Conservation (phyloP, 352 stramenopile genomes). For the Phytopythium kandeliae region DNA sequence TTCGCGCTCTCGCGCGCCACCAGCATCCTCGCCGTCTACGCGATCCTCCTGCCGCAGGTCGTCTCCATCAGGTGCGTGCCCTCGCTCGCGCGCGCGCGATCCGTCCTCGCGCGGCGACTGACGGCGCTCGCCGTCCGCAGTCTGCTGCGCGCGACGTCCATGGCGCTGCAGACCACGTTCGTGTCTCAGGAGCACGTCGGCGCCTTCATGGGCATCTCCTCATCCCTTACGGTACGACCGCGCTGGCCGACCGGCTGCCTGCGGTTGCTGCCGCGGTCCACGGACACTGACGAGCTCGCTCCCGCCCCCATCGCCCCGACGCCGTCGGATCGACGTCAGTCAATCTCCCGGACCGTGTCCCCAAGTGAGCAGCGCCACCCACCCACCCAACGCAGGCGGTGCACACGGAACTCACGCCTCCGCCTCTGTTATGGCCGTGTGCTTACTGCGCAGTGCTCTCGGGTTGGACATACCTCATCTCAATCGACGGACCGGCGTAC, state of each 20-base stretch:
- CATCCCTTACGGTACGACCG: constrained; percentile 54
- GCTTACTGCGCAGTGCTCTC: constrained; percentile 47
- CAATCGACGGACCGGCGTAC: constrained; percentile 62
- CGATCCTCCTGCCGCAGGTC: constrained; percentile 59
- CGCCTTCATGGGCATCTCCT: constrained; percentile 76
- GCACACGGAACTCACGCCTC: background rate
- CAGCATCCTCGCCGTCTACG: constrained; percentile 43
- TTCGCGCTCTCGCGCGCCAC: constrained; percentile 50
- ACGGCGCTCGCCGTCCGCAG: constrained; percentile 13
- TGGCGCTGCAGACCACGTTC: constrained; percentile 66
- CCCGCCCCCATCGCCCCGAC: too few species aligned
- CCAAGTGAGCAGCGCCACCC: constrained; percentile 40
- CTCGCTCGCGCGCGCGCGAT: too few species aligned
- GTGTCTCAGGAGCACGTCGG: constrained; percentile 64
- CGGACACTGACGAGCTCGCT: background rate
- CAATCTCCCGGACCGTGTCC: constrained; percentile 67
- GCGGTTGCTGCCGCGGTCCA: too few species aligned
- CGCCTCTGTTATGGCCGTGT: background rate
- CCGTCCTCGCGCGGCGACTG: too few species aligned
- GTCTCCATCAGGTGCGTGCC: constrained; percentile 48
- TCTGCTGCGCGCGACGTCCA: constrained; percentile 74
- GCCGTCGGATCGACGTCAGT: constrained; percentile 25
- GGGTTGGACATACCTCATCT: constrained; percentile 69
- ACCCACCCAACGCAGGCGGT: background rate
- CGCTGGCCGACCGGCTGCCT: too few species aligned